Base-by-base conservation (phyloP, 2,329 filamentous ascomycete genomes). In the Phyllosticta citrichinensis region DNA sequence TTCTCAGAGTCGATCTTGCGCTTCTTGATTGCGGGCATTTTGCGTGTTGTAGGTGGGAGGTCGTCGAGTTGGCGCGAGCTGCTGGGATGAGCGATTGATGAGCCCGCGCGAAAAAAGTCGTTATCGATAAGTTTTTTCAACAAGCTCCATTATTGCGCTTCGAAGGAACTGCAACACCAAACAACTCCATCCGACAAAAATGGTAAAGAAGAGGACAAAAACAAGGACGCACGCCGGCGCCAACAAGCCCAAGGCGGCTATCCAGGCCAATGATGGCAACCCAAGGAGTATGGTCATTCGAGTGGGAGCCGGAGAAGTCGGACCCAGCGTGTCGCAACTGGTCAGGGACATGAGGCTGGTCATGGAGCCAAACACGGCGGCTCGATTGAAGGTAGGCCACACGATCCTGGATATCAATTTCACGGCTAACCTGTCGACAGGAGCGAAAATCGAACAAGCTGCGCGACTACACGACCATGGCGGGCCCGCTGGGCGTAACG, bases 261-360 rank as follows among this genome's bases (percentile, higher is more conserved):
- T 83, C 62, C 84, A 86, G 74, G 82, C 85, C 24, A 80, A 79
- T 62, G 80, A 82, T 58, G 84, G 86, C 65, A 82, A 86, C 57
- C 94, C 94, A 35, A 97, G 97, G 81, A 95, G 88, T 73, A 97
- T 99, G 93, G 93, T 99, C 62, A 96, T 99, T 75, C 89, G 94
- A 67, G 92, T 97, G 69, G 94, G 94, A 68, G 93, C 92, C 68
- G 89, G 91, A 69, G 90, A 97, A 72, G 91, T 99, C 58, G 94
- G 94, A 62, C 85, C 90, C 63, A 96, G 89, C 73, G 83, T 99
- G 68, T 93, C 87, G 73, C 92, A 97, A 76, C 80, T 99, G 67
- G 92, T 93, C 22, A 86, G 88, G 67, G 94, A 99, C 77, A 89
- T 97, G 62, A 86, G 94, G 68, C 82, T 82, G 60, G 93, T 97